phyloP scores from a whole-genome alignment of 176 grass and related monocot genomes.

The Rhipidocladum racemiflorum region DNA sequence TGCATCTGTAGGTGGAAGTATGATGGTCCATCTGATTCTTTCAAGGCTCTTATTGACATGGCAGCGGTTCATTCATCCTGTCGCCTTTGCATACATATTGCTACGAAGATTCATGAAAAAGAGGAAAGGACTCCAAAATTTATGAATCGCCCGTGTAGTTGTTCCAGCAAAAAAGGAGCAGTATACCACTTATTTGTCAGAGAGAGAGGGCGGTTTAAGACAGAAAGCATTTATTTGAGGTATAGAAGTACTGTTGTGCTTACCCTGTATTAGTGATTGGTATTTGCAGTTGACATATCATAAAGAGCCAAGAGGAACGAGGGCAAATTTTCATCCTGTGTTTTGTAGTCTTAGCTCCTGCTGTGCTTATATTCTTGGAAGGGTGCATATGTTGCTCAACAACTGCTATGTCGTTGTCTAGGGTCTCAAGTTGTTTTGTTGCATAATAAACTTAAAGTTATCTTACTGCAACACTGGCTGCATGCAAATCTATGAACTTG shows the following conservation, averaged over 20 bases:
- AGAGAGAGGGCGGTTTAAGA: constrained; percentile 79
- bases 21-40: constrained; percentile 90
- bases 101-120: constrained; percentile 78
- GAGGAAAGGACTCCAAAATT: constrained; percentile 71
- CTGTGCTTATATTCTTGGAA: neutral
- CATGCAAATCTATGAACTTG: neutral
- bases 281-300: neutral
- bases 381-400: neutral
- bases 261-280: constrained; percentile 6
- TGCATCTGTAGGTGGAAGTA: constrained; percentile 79
- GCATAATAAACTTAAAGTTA: constrained; percentile 5
- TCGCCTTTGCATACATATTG: constrained; percentile 90
- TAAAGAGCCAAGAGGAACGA: neutral
- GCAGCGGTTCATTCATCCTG: constrained; percentile 94
- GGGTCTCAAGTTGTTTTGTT: neutral
- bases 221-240: constrained; percentile 83
- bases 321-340: neutral
- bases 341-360: constrained; percentile 1
- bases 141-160: constrained; percentile 75
- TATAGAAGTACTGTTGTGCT: constrained; percentile 32
- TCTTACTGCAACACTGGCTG: neutral
- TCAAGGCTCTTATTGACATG: constrained; percentile 97
- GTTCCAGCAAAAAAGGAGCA: constrained; percentile 54
- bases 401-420: neutral
- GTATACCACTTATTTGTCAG: constrained; percentile 91